Evolutionary conservation across 2,329 filamentous ascomycete species (phyloP).

Genomic region (Venturia nashicola): DNA sequence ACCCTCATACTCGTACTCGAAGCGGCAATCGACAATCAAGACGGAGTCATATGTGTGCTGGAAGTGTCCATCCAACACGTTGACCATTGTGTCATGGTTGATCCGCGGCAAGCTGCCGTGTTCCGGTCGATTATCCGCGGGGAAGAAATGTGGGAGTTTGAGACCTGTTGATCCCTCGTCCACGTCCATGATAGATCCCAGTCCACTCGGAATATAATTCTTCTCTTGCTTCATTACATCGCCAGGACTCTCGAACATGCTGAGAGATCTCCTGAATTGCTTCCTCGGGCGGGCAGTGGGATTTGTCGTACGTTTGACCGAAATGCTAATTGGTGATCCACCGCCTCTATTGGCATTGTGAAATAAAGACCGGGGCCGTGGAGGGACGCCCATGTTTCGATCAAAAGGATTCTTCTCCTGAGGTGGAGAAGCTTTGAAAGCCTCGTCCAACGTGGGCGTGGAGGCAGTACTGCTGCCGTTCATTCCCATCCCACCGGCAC

Average conservation of each 20-base stretch:
- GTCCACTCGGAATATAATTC: slow-evolving; percentile 42
- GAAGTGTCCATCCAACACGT: slow-evolving; percentile 80
- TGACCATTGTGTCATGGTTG: slow-evolving; percentile 64
- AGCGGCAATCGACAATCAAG: slow-evolving; percentile 88
- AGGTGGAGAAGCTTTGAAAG: slow-evolving; percentile 68
- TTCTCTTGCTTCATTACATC: slow-evolving; percentile 77
- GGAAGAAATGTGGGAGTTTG: slow-evolving; percentile 71
- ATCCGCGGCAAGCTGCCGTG: slow-evolving; percentile 68
- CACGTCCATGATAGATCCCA: slow-evolving; percentile 72
- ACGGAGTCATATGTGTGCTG: slow-evolving; percentile 64
- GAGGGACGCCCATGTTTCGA: slow-evolving; percentile 43
- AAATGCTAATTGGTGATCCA: slow-evolving; percentile 61
- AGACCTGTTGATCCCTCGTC: slow-evolving; percentile 59
- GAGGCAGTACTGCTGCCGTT: slow-evolving; percentile 33
- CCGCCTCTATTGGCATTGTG: slow-evolving; percentile 49
- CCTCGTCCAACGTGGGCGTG: slow-evolving; percentile 61
- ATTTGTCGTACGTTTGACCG: slow-evolving; percentile 50
- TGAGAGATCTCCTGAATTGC: slow-evolving; percentile 81
- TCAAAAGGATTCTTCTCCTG: slow-evolving; percentile 54
- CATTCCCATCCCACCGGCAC: slow-evolving; percentile 40
- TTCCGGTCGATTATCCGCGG: slow-evolving; percentile 62
- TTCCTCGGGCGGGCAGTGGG: slow-evolving; percentile 57
- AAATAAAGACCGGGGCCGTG: slow-evolving; percentile 55
- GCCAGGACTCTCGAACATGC: slow-evolving; percentile 92
- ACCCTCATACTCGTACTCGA: slow-evolving; percentile 97